Conservation (phyloP, 2,329 filamentous ascomycete genomes). For the Fusarium chaquense region DNA sequence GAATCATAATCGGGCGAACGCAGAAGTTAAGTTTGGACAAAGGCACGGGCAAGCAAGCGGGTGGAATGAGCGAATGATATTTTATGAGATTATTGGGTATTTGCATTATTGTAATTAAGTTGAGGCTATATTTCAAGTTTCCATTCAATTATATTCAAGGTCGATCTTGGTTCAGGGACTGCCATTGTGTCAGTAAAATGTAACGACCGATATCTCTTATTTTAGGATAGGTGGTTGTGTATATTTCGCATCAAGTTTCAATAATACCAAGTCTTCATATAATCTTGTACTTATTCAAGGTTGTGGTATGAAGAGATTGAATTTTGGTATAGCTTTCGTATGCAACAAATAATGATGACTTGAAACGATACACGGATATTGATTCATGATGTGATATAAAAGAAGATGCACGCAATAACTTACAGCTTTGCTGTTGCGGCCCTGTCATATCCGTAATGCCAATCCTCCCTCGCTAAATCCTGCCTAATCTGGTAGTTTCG, state of each 20-base stretch:
- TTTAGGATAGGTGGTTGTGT: too few species aligned
- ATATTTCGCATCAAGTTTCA: background rate
- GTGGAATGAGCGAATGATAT: background rate
- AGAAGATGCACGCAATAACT: background rate
- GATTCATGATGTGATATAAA: background rate
- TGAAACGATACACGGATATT: background rate
- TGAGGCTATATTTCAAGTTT: background rate
- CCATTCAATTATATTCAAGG: background rate
- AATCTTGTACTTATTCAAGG: background rate
- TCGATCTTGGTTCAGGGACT: background rate
- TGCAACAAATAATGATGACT: background rate
- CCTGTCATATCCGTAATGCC: constrained; percentile 66
- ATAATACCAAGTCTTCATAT: background rate
- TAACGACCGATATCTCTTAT: background rate
- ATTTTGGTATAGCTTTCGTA: background rate
- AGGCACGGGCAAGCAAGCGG: background rate
- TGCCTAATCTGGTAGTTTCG: constrained; percentile 72
- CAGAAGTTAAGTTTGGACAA: background rate
- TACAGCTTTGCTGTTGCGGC: constrained; percentile 6
- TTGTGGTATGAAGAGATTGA: background rate
- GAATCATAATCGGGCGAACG: background rate
- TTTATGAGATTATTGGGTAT: background rate
- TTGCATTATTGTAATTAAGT: background rate
- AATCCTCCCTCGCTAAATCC: constrained; percentile 67
- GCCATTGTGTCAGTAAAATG: background rate